Evolutionary conservation across 176 grass and related monocot genomes (phyloP).

Genomic region (barley (Hordeum vulgare)): DNA sequence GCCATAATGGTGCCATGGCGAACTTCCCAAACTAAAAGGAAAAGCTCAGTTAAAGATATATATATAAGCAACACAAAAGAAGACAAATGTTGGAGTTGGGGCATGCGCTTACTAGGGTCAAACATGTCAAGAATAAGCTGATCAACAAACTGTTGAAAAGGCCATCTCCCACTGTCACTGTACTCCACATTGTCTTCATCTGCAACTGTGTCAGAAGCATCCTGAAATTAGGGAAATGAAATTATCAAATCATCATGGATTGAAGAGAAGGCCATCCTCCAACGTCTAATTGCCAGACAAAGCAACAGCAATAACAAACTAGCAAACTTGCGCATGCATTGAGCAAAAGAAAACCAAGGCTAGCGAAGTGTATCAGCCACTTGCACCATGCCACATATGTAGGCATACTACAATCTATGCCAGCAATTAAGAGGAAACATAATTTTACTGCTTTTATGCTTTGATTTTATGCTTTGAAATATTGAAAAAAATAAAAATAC

Average conservation of each 20-base stretch:
- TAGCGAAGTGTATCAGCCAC: neutral
- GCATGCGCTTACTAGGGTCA: slow-evolving; percentile 65
- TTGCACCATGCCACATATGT: slow-evolving; percentile 1
- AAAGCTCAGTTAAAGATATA: slow-evolving; percentile 24
- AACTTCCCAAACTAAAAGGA: slow-evolving; percentile 86
- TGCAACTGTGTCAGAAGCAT: slow-evolving; percentile 41
- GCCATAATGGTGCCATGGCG: slow-evolving; percentile 96
- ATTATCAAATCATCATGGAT: slow-evolving; percentile 17
- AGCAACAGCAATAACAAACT: neutral
- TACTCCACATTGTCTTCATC: slow-evolving; percentile 68
- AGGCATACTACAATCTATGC: neutral
- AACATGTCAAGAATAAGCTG: slow-evolving; percentile 99
- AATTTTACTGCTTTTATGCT: neutral
- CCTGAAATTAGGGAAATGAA: slow-evolving; percentile 50
- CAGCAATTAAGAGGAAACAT: slow-evolving; percentile 8
- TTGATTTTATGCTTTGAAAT: neutral
- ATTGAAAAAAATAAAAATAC: neutral
- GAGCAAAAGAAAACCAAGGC: neutral
- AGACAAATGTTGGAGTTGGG: neutral
- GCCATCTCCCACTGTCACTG: slow-evolving; percentile 84
- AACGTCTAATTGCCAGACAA: slow-evolving; percentile 3
- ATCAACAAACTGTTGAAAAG: slow-evolving; percentile 89
- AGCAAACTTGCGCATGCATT: neutral
- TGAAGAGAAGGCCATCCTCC: neutral
- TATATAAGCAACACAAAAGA: slow-evolving; percentile 14